Evolutionary conservation across 495 filamentous ascomycete species (phyloP).

Genomic region (Evernia prunastri): DNA sequence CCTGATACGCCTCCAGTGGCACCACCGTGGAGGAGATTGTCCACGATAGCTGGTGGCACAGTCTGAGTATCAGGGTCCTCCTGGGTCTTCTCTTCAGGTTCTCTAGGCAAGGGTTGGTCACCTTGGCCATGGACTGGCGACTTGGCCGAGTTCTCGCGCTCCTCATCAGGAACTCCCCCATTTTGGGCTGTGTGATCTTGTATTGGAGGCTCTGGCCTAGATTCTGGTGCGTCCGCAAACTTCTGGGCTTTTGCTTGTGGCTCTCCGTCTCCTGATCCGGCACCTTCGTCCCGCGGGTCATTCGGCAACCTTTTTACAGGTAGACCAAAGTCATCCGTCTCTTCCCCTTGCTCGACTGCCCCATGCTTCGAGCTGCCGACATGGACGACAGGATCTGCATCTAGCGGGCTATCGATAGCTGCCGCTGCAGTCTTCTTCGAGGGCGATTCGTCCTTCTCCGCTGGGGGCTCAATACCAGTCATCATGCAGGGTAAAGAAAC

Average conservation of each 20-base stretch:
- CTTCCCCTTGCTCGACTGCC: constrained; percentile 12
- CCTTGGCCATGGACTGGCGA: background rate
- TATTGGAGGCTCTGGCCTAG: background rate
- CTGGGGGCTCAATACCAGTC: constrained; percentile 16
- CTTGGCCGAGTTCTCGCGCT: background rate
- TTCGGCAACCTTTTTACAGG: constrained; percentile 24
- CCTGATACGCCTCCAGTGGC: constrained; percentile 53
- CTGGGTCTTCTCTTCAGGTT: background rate
- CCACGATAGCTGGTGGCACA: constrained; percentile 11
- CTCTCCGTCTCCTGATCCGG: constrained; percentile 6
- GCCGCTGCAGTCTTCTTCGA: constrained; percentile 5
- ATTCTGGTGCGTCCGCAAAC: constrained; percentile 1
- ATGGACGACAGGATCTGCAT: background rate
- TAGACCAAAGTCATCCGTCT: constrained; percentile 35
- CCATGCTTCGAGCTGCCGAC: background rate
- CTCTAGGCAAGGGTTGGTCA: background rate
- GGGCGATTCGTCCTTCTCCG: constrained; percentile 19
- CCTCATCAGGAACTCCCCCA: background rate
- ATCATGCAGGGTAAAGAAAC: constrained; percentile 14
- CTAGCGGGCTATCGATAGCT: constrained; percentile 5
- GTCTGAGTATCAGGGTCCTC: background rate
- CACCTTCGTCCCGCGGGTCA: background rate
- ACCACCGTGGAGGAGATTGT: constrained; percentile 18
- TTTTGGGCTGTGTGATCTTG: constrained; percentile 4
- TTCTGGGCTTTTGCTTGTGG: background rate